phyloP scores from a whole-genome alignment of 2,329 filamentous ascomycete genomes.

The Monascus ruber region DNA sequence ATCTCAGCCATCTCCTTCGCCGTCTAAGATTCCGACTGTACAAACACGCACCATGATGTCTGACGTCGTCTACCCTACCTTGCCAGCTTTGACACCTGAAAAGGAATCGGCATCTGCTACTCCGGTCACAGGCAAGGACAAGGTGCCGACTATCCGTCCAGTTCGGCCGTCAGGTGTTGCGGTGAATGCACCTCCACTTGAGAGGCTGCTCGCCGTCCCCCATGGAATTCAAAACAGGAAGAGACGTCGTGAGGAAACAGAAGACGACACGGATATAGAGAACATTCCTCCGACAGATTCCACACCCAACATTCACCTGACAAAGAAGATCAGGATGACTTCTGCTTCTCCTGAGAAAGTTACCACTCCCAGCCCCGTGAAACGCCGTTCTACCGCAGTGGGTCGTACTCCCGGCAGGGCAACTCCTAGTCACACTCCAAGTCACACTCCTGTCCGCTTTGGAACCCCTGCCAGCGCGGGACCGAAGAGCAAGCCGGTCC shows the following conservation, averaged over 20 bases:
- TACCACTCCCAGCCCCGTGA: constrained; percentile 23
- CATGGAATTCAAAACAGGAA: constrained; percentile 33
- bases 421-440: constrained; percentile 2
- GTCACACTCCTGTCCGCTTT: constrained; percentile 3
- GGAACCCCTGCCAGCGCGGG: constrained; percentile 20
- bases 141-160: constrained; percentile 29
- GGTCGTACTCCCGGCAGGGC: constrained; percentile 7
- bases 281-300: constrained; percentile 20
- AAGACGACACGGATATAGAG: constrained; percentile 19
- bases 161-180: constrained; percentile 23
- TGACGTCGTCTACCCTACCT: constrained; percentile 25
- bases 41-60: constrained; percentile 11
- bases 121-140: constrained; percentile 4
- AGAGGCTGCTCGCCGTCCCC: constrained; percentile 13
- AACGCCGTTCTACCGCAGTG: constrained; percentile 22
- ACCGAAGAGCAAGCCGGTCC: constrained; percentile 17
- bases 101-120: constrained; percentile 9
- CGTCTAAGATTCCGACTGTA: constrained; percentile 25
- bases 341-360: constrained; percentile 12
- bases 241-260: constrained; percentile 21
- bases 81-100: constrained; percentile 28
- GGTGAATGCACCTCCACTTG: constrained; percentile 7
- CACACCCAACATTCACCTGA: constrained; percentile 16
- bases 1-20: constrained; percentile 29
- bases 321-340: constrained; percentile 25